Conservation (phyloP, 345 rosid genomes). For the Eucalyptus polybractea region DNA sequence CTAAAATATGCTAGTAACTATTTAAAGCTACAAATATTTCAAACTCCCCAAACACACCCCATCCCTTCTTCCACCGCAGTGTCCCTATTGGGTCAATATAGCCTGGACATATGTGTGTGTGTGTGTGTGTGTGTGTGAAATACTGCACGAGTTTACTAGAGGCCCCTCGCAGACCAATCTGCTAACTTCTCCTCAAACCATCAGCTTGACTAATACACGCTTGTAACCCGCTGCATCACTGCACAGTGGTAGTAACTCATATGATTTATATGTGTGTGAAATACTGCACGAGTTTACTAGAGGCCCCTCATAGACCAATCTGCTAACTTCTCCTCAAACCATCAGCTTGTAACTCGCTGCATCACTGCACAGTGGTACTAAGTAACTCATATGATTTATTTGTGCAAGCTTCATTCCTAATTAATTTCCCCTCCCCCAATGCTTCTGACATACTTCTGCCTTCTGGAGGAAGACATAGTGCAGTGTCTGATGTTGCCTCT, state of each 20-base stretch:
- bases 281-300: neutral
- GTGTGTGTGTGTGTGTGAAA: neutral
- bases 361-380: neutral
- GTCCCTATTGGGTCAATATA: neutral
- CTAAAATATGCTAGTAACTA: neutral
- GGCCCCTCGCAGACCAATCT: neutral
- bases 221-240: neutral
- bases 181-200: neutral
- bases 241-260: too few species aligned
- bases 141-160: neutral
- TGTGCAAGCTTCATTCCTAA: neutral
- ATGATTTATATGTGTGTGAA: neutral
- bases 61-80: neutral
- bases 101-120: fast-evolving
- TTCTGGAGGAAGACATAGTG: neutral
- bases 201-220: neutral
- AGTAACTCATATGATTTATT: neutral
- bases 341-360: neutral
- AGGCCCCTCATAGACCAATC: neutral
- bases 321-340: neutral
- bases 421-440: neutral
- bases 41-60: neutral
- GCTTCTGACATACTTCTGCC: neutral
- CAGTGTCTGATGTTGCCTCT: neutral
- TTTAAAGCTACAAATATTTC: neutral